phyloP scores from a whole-genome alignment of 176 grass and related monocot species.

The Paspalum vaginatum region DNA sequence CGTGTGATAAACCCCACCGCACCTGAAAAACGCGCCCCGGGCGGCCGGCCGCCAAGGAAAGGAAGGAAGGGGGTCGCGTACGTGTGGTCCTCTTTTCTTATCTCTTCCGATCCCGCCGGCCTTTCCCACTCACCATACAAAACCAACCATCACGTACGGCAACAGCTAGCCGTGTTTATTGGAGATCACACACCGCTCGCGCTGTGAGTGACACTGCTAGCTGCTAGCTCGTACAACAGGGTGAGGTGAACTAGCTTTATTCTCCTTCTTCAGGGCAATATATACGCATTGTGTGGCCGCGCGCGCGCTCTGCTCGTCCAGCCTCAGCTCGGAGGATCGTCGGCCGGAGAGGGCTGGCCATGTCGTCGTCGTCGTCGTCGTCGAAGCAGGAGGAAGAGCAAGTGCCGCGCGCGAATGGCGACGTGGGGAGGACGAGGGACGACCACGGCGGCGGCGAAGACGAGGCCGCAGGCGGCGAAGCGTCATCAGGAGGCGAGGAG shows the following conservation, averaged over 20 bases:
- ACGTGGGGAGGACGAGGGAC: neutral
- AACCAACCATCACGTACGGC: slow-evolving; percentile 37
- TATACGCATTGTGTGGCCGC: slow-evolving; percentile 33
- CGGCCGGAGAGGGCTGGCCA: no score
- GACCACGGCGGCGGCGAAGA: no score
- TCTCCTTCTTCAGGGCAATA: no score
- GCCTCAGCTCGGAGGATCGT: no score
- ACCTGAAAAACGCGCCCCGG: neutral
- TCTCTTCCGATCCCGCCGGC: slow-evolving; percentile 48
- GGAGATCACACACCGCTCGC: slow-evolving; percentile 23
- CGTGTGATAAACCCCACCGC: neutral
- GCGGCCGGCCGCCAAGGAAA: neutral
- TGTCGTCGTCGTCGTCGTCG: slow-evolving; percentile 21
- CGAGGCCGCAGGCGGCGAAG: neutral
- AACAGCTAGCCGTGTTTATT: slow-evolving; percentile 10
- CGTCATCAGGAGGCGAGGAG: neutral
- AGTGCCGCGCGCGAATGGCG: slow-evolving; percentile 25
- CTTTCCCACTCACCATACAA: slow-evolving; percentile 46
- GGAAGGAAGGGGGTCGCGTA: slow-evolving; percentile 37
- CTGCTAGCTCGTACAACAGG: neutral
- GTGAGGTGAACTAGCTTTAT: neutral
- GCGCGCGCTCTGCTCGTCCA: neutral
- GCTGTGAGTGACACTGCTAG: neutral
- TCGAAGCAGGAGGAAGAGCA: neutral
- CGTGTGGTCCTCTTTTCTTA: slow-evolving; percentile 95